Base-by-base conservation (phyloP, 164 flowering plant genomes). In the Stephania yunnanensis region DNA sequence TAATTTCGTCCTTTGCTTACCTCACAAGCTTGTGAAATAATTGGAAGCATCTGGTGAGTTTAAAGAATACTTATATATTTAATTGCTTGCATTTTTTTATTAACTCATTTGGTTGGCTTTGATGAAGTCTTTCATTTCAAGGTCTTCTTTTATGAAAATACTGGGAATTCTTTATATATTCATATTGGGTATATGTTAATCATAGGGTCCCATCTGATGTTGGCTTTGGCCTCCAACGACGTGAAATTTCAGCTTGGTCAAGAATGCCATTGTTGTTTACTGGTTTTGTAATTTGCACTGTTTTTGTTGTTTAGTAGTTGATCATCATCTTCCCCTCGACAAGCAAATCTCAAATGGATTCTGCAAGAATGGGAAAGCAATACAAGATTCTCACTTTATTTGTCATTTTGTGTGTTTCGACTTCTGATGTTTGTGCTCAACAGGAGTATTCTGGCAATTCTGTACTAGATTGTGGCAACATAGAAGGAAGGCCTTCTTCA, bases 401-500 rank as follows among this genome's bases (percentile, higher is more conserved):
- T 53, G 29, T 71, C 2, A 19, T 78, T 53, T 10, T 42, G 42
- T 46, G 4, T 9, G 15, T 74, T 73, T 61, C 6, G 31, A 19
- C 74, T 72, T 72, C 68, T 15, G 30, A 66, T 7, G 48, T 77
- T 75, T 64, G 69, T 68, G 78, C 85, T 20, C 89, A 86, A 52
- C 92, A 89, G 73, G 30, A 46, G 6, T 89, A 87, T 65, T 75
- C 85, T 22, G 85, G 76, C 48, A 83, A 79, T 71, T 76, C 79
- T 17, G 75, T 79, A 10, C 55, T 75, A 22, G 48, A 46, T 29
- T 87, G 90, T 64, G n/a, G 22, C 10, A 74, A 42, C 55, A 46
- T 5, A 3, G 82, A 68, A 46, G 17, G 52, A 61, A 3, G 74
- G 53, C 10, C 78, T 79, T 19, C 55, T 46, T 42, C 82, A 9